These are phyloP conservation scores for Leccinum pachyderme DNA, from an alignment of 1,284 basidiomycete genomes.

Conservation along the genomic window DNA sequence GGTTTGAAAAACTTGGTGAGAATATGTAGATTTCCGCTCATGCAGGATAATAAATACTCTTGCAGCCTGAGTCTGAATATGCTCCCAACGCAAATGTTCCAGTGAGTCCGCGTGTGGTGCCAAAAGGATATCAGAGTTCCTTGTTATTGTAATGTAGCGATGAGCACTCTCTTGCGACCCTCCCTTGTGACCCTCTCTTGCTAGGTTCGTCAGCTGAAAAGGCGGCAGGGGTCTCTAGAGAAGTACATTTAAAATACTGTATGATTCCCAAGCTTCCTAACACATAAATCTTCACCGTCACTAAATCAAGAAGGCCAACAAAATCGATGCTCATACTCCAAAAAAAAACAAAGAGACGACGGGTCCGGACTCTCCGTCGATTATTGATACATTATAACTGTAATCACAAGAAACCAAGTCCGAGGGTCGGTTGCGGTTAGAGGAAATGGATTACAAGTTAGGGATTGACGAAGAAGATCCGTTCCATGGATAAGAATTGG, in stretches of 20 bases:
- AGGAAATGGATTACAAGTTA: background rate
- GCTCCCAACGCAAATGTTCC: background rate
- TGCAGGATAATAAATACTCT: background rate
- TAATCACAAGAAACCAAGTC: background rate
- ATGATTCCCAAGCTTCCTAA: background rate
- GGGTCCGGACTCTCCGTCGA: background rate
- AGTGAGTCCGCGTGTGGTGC: background rate
- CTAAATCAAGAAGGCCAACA: background rate
- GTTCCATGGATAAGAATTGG: constrained; percentile 3
- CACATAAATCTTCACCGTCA: background rate
- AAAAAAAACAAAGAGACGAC: background rate
- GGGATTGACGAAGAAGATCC: constrained; percentile 1
- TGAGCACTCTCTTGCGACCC: background rate
- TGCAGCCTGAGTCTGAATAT: background rate
- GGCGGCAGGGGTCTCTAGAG: background rate
- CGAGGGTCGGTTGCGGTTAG: background rate
- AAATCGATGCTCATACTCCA: background rate
- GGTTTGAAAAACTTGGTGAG: background rate
- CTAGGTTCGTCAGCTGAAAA: background rate
- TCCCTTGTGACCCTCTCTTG: background rate
- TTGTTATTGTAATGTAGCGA: no score
- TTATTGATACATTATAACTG: background rate
- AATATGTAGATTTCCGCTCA: no score
- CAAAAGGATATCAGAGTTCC: background rate
- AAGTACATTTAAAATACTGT: background rate